Evolutionary conservation across 805 yeast genomes (phyloP), one percentile per base, ranked within the genome.

Genomic region (Zygotorulaspora danielsina): DNA sequence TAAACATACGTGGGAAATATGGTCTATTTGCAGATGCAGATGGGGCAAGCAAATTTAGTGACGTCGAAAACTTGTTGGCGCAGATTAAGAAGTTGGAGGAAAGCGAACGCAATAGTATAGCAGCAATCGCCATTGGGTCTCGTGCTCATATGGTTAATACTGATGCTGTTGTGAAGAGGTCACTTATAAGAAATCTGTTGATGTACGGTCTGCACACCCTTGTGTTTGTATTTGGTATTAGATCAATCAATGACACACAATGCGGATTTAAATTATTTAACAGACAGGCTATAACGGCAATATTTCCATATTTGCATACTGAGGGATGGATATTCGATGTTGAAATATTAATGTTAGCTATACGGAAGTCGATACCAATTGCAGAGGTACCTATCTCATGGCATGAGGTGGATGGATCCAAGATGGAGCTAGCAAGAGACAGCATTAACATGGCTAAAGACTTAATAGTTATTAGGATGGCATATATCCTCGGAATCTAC

Each of bases 241-340:
- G 95, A 50, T 72, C 78, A 5, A 79, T 93, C 45, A 78, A 82
- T 44, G 98, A 93, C 63, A 93, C 98, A 8, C 98, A 93, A 67
- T 93, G 98, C 67, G 98, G 98, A 2, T 93, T 93, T 68, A 93
- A 93, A 63, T 66, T 93, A 62, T 93, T 90, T 64, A 85, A 90
- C 50, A 75, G 79, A 44, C 66, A 71, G 6, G 82, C 96, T 0
- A 74, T 81, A 17, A 55, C 53, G 12, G 54, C 54, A 38, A 84
- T 93, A 30, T 87, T 88, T 62, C 96, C 97, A 2, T 79, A 75
- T 49, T 76, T 93, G 84, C 97, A 90, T 61, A 90, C 95, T 8
- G 98, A 93, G 63, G 81, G 97, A 37, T 93, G 98, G 98, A 93
- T 93, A 25, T 93, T 93, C 64, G 98, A 93, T 58, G 97, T 93